Evolutionary conservation across 2,329 filamentous ascomycete species (phyloP).

Genomic region (Cryphonectria carpinicola): DNA sequence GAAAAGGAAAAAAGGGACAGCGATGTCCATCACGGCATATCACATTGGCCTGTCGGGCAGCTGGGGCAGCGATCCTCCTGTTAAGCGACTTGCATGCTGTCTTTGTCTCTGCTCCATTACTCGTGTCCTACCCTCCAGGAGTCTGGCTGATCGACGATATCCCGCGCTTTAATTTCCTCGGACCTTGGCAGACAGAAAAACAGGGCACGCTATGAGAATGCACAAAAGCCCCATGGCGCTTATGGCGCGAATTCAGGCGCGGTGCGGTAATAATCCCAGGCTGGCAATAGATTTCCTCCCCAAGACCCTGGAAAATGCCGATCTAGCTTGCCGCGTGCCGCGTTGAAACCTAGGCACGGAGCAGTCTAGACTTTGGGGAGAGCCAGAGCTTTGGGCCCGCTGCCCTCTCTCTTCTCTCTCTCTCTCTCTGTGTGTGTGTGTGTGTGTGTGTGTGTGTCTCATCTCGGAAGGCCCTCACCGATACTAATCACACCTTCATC

Average conservation of each 20-base stretch:
- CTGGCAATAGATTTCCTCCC: conserved; percentile 4
- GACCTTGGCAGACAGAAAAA: conserved; percentile 10
- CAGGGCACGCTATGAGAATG: not conserved
- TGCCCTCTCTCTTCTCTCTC: not conserved
- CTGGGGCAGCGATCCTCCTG: conserved; percentile 7
- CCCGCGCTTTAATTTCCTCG: not conserved
- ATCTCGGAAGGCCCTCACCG: not conserved
- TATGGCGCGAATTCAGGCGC: conserved; percentile 26
- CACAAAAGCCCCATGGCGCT: conserved; percentile 21
- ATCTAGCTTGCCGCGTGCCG: conserved; percentile 23
- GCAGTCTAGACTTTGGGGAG: conserved; percentile 5
- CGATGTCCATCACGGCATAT: not conserved
- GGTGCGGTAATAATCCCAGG: conserved; percentile 13
- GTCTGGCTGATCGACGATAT: not conserved
- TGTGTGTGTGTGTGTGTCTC: no score
- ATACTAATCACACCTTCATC: not conserved
- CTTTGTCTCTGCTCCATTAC: not conserved
- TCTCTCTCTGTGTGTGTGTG: no score
- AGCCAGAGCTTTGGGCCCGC: conserved; percentile 15
- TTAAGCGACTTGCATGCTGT: not conserved
- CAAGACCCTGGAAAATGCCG: conserved; percentile 24
- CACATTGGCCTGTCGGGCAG: not conserved
- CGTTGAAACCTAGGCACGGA: conserved; percentile 12
- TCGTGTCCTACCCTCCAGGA: not conserved
- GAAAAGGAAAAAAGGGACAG: not conserved